Evolutionary conservation across 1,284 basidiomycete species (phyloP).

Genomic region (Inonotus obliquus): DNA sequence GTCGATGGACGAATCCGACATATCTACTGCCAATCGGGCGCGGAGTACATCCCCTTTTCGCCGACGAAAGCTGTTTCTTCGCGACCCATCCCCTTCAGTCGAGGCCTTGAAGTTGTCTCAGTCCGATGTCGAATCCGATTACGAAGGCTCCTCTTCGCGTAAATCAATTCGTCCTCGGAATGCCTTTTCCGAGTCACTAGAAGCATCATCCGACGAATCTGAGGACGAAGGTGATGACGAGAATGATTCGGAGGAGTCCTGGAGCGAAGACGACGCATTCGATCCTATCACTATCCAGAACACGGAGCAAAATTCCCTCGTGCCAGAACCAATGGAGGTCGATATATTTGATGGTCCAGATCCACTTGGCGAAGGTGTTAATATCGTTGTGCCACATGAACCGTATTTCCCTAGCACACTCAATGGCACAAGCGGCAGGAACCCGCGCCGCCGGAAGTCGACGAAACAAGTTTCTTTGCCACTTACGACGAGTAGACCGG

Average conservation of each 20-base stretch:
- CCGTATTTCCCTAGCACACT: conserved; percentile 75
- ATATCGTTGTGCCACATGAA: conserved; percentile 78
- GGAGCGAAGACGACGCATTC: conserved; percentile 58
- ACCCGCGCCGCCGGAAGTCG: conserved; percentile 55
- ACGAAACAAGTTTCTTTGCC: conserved; percentile 55
- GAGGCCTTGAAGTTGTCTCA: conserved; percentile 64
- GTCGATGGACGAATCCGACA: conserved; percentile 29
- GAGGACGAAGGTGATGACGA: conserved; percentile 42
- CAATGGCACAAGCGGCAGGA: conserved; percentile 41
- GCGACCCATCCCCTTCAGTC: conserved; percentile 68
- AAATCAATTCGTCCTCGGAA: conserved; percentile 43
- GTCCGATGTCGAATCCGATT: conserved; percentile 63
- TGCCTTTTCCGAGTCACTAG: conserved; percentile 51
- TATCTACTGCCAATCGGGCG: conserved; percentile 38
- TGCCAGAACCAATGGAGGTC: conserved; percentile 38
- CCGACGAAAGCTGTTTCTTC: conserved; percentile 53
- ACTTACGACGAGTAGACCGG: conserved; percentile 66
- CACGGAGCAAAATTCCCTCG: conserved; percentile 71
- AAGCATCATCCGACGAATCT: conserved; percentile 41
- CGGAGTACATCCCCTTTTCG: conserved; percentile 71
- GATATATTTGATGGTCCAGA: conserved; percentile 54
- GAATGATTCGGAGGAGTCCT: conserved; percentile 34
- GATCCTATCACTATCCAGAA: conserved; percentile 75
- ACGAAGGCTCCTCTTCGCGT: conserved; percentile 37
- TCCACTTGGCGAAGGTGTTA: conserved; percentile 83